phyloP scores from a whole-genome alignment of 306 rosid species.

The Vigna reflexopilosa region DNA sequence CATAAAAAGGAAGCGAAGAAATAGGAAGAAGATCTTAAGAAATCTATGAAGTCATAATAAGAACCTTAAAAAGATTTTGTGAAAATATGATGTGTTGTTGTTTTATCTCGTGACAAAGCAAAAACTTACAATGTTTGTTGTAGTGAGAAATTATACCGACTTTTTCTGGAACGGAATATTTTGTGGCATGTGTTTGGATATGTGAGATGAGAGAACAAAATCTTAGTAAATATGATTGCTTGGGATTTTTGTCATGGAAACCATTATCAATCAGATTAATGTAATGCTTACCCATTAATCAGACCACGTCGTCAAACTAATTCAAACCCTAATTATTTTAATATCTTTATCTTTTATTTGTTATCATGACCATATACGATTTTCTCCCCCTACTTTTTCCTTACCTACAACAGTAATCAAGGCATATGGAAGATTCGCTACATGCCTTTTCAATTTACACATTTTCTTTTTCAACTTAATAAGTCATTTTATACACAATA shows the following conservation, averaged over 20 bases:
- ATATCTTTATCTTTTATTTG: not conserved
- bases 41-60: constrained; percentile 57
- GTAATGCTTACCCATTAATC: not conserved
- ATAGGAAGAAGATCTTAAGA: constrained; percentile 36
- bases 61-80: constrained; percentile 63
- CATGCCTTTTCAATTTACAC: too few relatives aligned
- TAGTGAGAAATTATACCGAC: constrained; percentile 37
- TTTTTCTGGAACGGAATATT: constrained; percentile 64
- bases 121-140: constrained; percentile 28
- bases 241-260: constrained; percentile 53
- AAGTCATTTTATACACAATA: too few relatives aligned
- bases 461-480: too few relatives aligned
- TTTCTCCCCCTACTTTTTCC: too few relatives aligned
- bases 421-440: too few relatives aligned
- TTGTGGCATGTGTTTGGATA: constrained; percentile 82
- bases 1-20: constrained; percentile 23
- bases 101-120: constrained; percentile 52
- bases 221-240: constrained; percentile 59
- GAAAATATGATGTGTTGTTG: constrained; percentile 41
- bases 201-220: constrained; percentile 48
- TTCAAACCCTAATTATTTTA: not conserved
- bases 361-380: not conserved
- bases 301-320: not conserved
- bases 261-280: constrained; percentile 41
- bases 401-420: too few relatives aligned